These are phyloP conservation scores for Termitomyces sp. DNA, from an alignment of 768 basidiomycete genomes.

Conservation along the genomic window DNA sequence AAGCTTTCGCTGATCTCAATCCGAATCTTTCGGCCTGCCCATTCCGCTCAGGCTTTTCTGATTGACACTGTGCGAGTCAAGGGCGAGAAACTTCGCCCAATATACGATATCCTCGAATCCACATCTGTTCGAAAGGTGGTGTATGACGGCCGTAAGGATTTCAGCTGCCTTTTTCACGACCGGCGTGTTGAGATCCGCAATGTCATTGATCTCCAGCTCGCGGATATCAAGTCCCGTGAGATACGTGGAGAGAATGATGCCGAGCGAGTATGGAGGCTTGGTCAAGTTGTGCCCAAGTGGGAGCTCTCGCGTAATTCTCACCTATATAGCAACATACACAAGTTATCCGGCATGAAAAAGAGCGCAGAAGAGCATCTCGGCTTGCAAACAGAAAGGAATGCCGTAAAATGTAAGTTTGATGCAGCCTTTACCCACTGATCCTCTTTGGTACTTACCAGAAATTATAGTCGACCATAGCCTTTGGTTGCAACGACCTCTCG, in stretches of 20 bases:
- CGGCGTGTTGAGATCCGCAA: background rate
- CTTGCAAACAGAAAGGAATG: background rate
- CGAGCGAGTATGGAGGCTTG: conserved; percentile 1
- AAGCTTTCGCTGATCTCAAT: conserved; percentile 11
- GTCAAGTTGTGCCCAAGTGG: background rate
- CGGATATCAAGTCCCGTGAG: conserved; percentile 10
- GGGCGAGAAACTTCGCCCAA: background rate
- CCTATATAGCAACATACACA: conserved; percentile 5
- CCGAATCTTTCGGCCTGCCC: background rate
- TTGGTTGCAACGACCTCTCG: conserved; percentile 11
- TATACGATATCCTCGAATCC: conserved; percentile 14
- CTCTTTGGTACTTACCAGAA: background rate
- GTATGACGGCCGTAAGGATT: conserved; percentile 15
- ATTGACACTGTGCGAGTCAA: conserved; percentile 8
- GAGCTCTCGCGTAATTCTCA: background rate
- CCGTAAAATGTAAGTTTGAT: background rate
- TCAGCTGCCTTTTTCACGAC: conserved; percentile 14
- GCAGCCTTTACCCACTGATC: background rate
- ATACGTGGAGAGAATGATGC: conserved; percentile 8
- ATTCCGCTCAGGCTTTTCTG: background rate
- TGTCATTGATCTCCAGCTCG: conserved; percentile 13
- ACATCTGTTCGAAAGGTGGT: conserved; percentile 7
- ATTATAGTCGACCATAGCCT: conserved; percentile 9
- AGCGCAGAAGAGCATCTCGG: conserved; percentile 12
- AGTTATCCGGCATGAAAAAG: conserved; percentile 2